Evolutionary conservation across 805 yeast species (phyloP).

Genomic region (Cyberlindnera xishuangbannaensis): DNA sequence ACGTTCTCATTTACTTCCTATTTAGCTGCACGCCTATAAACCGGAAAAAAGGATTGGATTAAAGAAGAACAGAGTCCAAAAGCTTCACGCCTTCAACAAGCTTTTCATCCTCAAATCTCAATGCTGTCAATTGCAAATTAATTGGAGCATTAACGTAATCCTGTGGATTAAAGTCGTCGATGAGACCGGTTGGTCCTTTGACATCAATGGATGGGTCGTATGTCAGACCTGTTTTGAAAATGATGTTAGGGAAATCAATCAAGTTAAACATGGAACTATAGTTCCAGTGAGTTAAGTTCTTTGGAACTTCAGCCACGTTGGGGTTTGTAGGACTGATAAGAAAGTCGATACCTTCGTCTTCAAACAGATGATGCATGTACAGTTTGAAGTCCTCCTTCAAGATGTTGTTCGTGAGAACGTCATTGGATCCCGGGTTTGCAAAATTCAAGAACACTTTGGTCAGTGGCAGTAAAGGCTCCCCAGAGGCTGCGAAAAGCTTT

Average conservation of each 20-base stretch:
- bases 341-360: slow-evolving; percentile 55
- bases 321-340: slow-evolving; percentile 61
- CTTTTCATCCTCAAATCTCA: slow-evolving; percentile 45
- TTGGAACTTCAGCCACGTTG: slow-evolving; percentile 66
- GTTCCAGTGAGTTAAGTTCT: slow-evolving; percentile 67
- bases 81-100: slow-evolving; percentile 42
- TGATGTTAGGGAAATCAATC: slow-evolving; percentile 65
- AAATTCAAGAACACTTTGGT: slow-evolving; percentile 56
- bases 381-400: slow-evolving; percentile 54
- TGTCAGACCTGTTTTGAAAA: slow-evolving; percentile 55
- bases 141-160: slow-evolving; percentile 39
- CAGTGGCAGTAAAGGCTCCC: slow-evolving; percentile 64
- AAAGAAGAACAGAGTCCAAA: slow-evolving; percentile 28
- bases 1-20: too few relatives aligned
- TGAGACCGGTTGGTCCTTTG: slow-evolving; percentile 30
- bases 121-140: slow-evolving; percentile 43
- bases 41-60: too few relatives aligned
- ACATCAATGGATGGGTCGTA: slow-evolving; percentile 52
- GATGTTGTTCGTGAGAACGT: slow-evolving; percentile 52
- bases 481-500: slow-evolving; percentile 48
- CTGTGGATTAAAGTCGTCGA: slow-evolving; percentile 22
- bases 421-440: slow-evolving; percentile 51
- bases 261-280: slow-evolving; percentile 71
- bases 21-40: too few relatives aligned
- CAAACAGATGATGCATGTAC: slow-evolving; percentile 48